Conservation (phyloP, 1,284 basidiomycete species). For the Microbotryum silenes-acaulis region DNA sequence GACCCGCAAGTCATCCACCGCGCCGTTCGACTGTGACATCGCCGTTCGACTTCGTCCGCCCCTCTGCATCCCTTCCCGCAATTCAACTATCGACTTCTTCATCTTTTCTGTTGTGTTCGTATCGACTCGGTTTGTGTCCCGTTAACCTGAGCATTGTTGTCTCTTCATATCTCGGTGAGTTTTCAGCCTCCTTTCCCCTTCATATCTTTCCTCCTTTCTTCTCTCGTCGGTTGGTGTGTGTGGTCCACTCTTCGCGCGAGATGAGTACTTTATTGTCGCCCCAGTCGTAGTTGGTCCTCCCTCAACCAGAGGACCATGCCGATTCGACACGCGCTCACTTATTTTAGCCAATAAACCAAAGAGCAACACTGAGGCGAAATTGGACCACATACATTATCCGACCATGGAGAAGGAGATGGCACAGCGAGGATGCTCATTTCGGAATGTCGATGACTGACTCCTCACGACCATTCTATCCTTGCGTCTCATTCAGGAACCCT, state of each 20-base stretch:
- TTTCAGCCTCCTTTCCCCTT: background rate
- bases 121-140: background rate
- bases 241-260: slow-evolving; percentile 16
- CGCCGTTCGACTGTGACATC: slow-evolving; percentile 22
- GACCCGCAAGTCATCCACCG: slow-evolving; percentile 29
- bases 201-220: background rate
- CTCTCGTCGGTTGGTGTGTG: background rate
- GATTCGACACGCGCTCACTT: slow-evolving; percentile 29
- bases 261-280: slow-evolving; percentile 35
- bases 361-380: slow-evolving; percentile 20
- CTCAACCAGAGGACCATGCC: slow-evolving; percentile 7
- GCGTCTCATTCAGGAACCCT: no score
- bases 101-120: background rate
- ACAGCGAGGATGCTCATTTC: no score
- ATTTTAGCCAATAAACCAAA: slow-evolving; percentile 29
- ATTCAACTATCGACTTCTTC: background rate
- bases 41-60: background rate
- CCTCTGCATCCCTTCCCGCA: background rate
- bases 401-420: background rate
- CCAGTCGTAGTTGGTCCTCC: slow-evolving; percentile 30
- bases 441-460: no score
- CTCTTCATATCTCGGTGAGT: slow-evolving; percentile 11
- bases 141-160: no score
- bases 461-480: no score
- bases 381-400: background rate